Base-by-base conservation (phyloP, 306 rosid genomes). In the Prunus mira region DNA sequence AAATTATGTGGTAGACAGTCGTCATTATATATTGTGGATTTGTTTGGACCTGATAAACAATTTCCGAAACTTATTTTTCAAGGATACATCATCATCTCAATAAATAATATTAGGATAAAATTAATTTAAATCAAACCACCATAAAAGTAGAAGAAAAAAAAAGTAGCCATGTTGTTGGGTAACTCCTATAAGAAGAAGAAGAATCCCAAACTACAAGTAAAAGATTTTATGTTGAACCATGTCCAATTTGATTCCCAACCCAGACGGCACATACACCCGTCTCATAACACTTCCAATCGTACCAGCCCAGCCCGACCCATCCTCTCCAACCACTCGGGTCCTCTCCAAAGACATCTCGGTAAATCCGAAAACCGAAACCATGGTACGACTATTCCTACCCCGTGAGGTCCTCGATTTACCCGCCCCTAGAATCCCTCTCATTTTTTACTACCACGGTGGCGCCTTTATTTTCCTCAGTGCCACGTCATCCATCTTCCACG, bases 401-500 rank as follows among this genome's bases (percentile, higher is more conserved):
- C 13, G 45, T 2, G 12, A 7, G 14, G 12, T 10, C 41, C 41
- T 28, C 2, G 2, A 28, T 28, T 60, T 60, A 60, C 67, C 20
- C n/a, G 0, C 67, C n/a, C 28, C 22, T 15, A 28, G 7, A 30
- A 41, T 28, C 45, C 67, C 67, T 8, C 1, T 62, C 43, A 19
- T 62, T 28, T 27, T 62, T 15, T 62, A 28, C 67, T 62, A 62
- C 67, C 67, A 62, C 20, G 67, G 45, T 10, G 43, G 67, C 41
- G 20, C 11, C 20, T 62, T 62, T 10, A 28, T 62, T 3, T 14
- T 1, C 22, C 20, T 27, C 5, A 13, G 41, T 30, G 88, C 88
- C 6, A 72, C 89, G 5, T 71, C 89, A 0, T 30, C 67, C 41
- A 1, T 74, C 0, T 38, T 30, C 77, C 88, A 84, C 46, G 77